phyloP scores from a whole-genome alignment of 2,329 filamentous ascomycete genomes.

The Aureobasidium sp. region DNA sequence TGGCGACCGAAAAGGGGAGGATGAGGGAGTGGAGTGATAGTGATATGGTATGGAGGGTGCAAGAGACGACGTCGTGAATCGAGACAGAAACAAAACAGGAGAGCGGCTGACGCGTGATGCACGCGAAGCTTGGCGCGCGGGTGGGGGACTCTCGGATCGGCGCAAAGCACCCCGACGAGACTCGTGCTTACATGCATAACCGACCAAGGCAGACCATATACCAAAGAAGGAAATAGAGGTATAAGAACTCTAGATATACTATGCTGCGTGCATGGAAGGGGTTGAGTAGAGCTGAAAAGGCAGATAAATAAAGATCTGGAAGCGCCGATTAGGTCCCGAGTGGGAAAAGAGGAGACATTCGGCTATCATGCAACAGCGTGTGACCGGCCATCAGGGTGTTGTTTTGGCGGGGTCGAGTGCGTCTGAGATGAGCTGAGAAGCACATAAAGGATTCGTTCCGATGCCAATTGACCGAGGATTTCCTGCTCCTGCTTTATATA shows the following conservation, averaged over 20 bases:
- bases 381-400: slow-evolving; percentile 10
- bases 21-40: neutral
- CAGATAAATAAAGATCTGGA: neutral
- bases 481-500: neutral
- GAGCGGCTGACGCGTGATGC: neutral
- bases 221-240: neutral
- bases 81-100: neutral
- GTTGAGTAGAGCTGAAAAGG: neutral
- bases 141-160: neutral
- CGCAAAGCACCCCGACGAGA: neutral
- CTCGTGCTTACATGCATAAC: neutral
- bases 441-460: neutral
- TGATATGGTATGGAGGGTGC: neutral
- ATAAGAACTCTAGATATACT: neutral
- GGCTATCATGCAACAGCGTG: slow-evolving; percentile 6
- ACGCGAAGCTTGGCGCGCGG: neutral
- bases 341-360: neutral
- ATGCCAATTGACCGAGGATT: neutral
- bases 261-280: neutral
- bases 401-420: neutral
- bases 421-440: neutral
- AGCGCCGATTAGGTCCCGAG: neutral
- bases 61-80: neutral
- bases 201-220: neutral
- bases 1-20: neutral